Evolutionary conservation across 805 yeast species (phyloP), one percentile per base, ranked within the genome.

Genomic region (Priceomyces fermenticarens): DNA sequence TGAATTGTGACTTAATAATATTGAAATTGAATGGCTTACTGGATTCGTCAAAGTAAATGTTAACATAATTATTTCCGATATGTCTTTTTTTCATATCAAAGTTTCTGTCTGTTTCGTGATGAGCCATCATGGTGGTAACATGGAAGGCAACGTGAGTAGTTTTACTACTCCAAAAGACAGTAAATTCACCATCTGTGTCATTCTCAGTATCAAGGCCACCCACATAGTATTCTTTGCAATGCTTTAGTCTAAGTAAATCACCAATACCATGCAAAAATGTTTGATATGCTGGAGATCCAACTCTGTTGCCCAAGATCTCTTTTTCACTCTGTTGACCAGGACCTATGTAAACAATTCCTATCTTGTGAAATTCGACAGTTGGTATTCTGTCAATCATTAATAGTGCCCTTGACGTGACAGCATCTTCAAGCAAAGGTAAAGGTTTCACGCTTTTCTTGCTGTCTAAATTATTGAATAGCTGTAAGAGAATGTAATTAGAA

Each of bases 41-140:
- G 2, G 88, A 79, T 51, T 88, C 96, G 53, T 88, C 87, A 66
- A 81, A 89, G 57, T 75, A 88, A 16, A 88, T 78, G 54, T 83
- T 85, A 42, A 88, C 93, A 58, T 80, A 82, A 55, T 88, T 77
- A 63, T 88, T 88, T 6, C 97, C 97, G 47, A 88, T 84, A 57
- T 88, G 97, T 41, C 89, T 66, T 60, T 88, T 88, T 62, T 88
- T 88, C 57, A 73, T 55, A 11, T 81, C 73, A 23, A 61, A 67
- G 12, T 55, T 53, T 3, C 58, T 55, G 47, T 82, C 84, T 11
- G 57, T 52, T 2, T 52, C 59, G 30, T 48, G 50, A 37, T 72
- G 67, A 2, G 90, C 88, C 95, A 88, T 88, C 74, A 88, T 60
- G 0, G 96, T 86, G 2, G 89, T 81, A 8, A 86, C 77, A 57